Conservation (phyloP, 306 rosid genomes). For the Prunus fruticosa region DNA sequence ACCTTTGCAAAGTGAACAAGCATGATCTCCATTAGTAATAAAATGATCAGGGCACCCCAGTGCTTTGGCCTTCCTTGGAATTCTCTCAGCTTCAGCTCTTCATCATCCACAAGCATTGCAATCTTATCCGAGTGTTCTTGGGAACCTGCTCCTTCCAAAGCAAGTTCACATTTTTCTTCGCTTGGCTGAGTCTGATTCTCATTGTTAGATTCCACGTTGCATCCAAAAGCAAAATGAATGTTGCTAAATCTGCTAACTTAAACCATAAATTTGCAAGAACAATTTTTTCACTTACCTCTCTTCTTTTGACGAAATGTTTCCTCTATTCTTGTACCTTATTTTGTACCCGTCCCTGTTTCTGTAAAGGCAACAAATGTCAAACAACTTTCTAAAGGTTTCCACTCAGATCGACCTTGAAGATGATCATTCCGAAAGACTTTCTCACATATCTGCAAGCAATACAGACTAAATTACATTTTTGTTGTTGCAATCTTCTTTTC, state of each 20-base stretch:
- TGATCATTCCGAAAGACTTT: not conserved
- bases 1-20: conserved; percentile 87
- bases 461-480: conserved; percentile 29
- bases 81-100: conserved; percentile 80
- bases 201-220: conserved; percentile 50
- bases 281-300: conserved; percentile 44
- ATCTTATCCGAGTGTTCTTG: conserved; percentile 45
- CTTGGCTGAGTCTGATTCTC: conserved; percentile 35
- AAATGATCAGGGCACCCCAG: conserved; percentile 56
- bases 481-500: conserved; percentile 39
- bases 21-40: conserved; percentile 40
- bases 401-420: conserved; percentile 19
- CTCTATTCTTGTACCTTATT: conserved; percentile 52
- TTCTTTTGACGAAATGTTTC: conserved; percentile 42
- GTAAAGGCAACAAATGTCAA: conserved; percentile 27
- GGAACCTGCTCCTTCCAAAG: conserved; percentile 43
- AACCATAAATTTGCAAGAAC: conserved; percentile 11
- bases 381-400: conserved; percentile 6
- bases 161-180: conserved; percentile 61
- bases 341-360: conserved; percentile 58
- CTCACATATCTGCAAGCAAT: conserved; percentile 14
- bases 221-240: conserved; percentile 20
- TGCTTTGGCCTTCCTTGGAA: conserved; percentile 47
- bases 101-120: conserved; percentile 73
- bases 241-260: conserved; percentile 14